Evolutionary conservation across 331 rosid species (phyloP).

Genomic region (Quercus tomentella): DNA sequence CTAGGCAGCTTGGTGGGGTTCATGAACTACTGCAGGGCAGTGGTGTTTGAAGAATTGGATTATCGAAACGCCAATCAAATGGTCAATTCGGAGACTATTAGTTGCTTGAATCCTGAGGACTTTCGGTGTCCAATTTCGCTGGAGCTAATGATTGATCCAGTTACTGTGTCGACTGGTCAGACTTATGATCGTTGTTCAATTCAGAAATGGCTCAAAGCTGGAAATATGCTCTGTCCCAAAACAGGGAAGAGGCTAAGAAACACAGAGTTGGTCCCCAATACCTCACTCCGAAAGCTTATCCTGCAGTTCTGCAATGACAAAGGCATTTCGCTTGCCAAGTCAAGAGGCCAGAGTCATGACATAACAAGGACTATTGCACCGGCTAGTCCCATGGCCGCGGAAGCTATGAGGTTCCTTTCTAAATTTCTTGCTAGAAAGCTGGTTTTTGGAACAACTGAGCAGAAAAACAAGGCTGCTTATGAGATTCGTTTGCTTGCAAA

Average conservation of each 20-base stretch:
- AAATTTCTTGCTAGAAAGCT: constrained; percentile 49
- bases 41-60: constrained; percentile 51
- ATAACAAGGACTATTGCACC: constrained; percentile 30
- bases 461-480: constrained; percentile 62
- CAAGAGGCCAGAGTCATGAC: constrained; percentile 18
- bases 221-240: constrained; percentile 67
- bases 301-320: constrained; percentile 43
- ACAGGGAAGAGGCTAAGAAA: constrained; percentile 62
- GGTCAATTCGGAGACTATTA: constrained; percentile 25
- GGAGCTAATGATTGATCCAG: constrained; percentile 77
- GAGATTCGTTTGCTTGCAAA: constrained; percentile 70
- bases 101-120: constrained; percentile 53
- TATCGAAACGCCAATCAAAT: background rate
- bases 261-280: constrained; percentile 58
- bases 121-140: constrained; percentile 84
- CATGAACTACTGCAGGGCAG: constrained; percentile 55
- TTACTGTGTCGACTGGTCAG: constrained; percentile 80
- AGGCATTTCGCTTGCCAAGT: constrained; percentile 24
- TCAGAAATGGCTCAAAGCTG: constrained; percentile 69
- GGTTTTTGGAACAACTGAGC: constrained; percentile 38
- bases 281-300: constrained; percentile 42
- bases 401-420: constrained; percentile 50
- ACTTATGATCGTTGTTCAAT: constrained; percentile 75
- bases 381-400: constrained; percentile 38
- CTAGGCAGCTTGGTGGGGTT: constrained; percentile 58